Evolutionary conservation across 2,329 filamentous ascomycete species (phyloP).

Genomic region (Fusarium tupiense): DNA sequence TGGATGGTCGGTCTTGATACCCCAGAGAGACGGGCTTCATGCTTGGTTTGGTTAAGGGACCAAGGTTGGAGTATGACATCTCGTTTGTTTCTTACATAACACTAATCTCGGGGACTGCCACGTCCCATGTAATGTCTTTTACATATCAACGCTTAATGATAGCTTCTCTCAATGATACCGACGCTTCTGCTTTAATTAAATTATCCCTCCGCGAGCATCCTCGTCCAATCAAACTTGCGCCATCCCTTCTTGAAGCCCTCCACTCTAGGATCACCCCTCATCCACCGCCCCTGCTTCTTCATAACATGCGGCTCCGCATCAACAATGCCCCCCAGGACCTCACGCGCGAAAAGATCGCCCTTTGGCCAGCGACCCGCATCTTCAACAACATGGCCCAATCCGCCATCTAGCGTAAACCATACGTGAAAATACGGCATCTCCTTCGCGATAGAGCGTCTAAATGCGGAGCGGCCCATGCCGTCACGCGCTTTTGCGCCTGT

Average conservation of each 20-base stretch:
- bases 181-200: not conserved
- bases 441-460: slow-evolving; percentile 83
- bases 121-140: slow-evolving; percentile 39
- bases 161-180: not conserved
- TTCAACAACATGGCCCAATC: slow-evolving; percentile 91
- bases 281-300: slow-evolving; percentile 91
- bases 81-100: slow-evolving; percentile 35
- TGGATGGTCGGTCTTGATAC: slow-evolving; percentile 26
- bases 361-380: slow-evolving; percentile 85
- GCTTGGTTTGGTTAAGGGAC: not conserved
- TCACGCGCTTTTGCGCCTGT: slow-evolving; percentile 73
- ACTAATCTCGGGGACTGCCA: slow-evolving; percentile 36
- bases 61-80: slow-evolving; percentile 1
- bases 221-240: slow-evolving; percentile 91
- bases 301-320: slow-evolving; percentile 83
- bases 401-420: slow-evolving; percentile 94
- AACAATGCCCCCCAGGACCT: slow-evolving; percentile 92
- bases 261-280: slow-evolving; percentile 71
- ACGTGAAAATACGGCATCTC: slow-evolving; percentile 99
- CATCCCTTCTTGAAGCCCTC: slow-evolving; percentile 86
- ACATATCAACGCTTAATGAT: slow-evolving; percentile 21
- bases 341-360: slow-evolving; percentile 91
- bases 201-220: slow-evolving; percentile 59
- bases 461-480: slow-evolving; percentile 79
- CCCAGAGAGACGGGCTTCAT: slow-evolving; percentile 12